Percentiles rank a stretch among this genome's conserved stretches.
These are phyloP conservation scores for Hymenoscyphus linearis DNA, from an alignment of 2,329 filamentous ascomycete genomes.

Conservation along the genomic window DNA sequence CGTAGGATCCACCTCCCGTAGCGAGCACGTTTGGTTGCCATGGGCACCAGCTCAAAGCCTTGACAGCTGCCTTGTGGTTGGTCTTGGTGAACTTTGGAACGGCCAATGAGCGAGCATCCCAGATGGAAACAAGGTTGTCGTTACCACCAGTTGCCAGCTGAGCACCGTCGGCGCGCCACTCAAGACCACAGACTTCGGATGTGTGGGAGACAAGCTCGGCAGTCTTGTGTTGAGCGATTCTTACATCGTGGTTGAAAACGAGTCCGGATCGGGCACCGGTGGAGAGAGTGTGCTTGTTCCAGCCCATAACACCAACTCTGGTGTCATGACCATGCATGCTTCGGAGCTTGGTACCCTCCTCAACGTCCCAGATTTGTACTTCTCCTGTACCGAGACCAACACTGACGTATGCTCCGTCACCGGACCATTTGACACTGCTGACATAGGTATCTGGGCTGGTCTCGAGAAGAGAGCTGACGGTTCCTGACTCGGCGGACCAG, in stretches of 20 bases:
- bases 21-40: conserved; percentile 98
- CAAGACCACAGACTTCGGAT: conserved; percentile 94
- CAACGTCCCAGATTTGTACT: conserved; percentile 98
- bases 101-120: conserved; percentile 89
- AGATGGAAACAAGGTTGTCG: conserved; percentile 98
- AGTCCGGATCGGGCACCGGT: conserved; percentile 91
- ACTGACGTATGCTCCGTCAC: conserved; percentile 91
- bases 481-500: conserved; percentile 93
- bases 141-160: conserved; percentile 97
- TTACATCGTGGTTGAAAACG: conserved; percentile 98
- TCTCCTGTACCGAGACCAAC: conserved; percentile 93
- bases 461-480: conserved; percentile 84
- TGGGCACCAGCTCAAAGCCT: conserved; percentile 97
- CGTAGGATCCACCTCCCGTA: conserved; percentile 92
- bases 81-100: conserved; percentile 99
- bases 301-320: conserved; percentile 95
- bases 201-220: conserved; percentile 96
- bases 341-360: conserved; percentile 89
- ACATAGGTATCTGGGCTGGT: conserved; percentile 88
- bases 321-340: conserved; percentile 98
- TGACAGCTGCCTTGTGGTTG: conserved; percentile 98
- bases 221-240: conserved; percentile 95
- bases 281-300: conserved; percentile 97
- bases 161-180: conserved; percentile 94
- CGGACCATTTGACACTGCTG: conserved; percentile 98